These are phyloP conservation scores for Sclerotinia nivalis DNA, from an alignment of 2,329 filamentous ascomycete species.

Conservation along the genomic window DNA sequence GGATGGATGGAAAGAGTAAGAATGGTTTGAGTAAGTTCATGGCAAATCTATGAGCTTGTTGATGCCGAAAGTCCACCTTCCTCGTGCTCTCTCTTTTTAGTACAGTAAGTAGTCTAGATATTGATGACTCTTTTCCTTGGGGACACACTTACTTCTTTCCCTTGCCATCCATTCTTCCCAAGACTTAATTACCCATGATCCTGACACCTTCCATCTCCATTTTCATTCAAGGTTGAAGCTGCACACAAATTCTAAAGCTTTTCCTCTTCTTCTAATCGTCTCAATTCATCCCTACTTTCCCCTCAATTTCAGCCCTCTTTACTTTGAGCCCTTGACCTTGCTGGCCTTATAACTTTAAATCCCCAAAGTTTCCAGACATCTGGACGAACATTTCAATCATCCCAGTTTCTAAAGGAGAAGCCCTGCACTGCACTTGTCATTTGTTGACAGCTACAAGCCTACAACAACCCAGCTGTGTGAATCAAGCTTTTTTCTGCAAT, in stretches of 20 bases:
- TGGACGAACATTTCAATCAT: slow-evolving; percentile 14
- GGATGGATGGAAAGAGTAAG: not conserved
- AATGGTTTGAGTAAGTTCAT: not conserved
- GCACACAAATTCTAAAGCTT: not conserved
- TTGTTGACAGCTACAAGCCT: slow-evolving; percentile 21
- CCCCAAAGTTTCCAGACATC: not conserved
- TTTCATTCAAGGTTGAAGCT: slow-evolving; percentile 6
- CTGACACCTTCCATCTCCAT: not conserved
- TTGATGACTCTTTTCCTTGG: not conserved
- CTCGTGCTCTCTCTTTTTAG: not conserved
- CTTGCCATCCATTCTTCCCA: not conserved
- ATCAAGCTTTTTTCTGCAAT: slow-evolving; percentile 24
- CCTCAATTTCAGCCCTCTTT: slow-evolving; percentile 5
- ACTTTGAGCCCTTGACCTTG: slow-evolving; percentile 16
- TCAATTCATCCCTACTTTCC: not conserved
- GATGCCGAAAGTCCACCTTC: not conserved
- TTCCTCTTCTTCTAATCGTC: no score
- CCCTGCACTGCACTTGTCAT: slow-evolving; percentile 13
- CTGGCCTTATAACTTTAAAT: slow-evolving; percentile 12
- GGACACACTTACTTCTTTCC: not conserved
- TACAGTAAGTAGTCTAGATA: not conserved
- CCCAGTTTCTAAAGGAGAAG: slow-evolving; percentile 9
- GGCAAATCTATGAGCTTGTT: not conserved
- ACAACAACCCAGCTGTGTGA: slow-evolving; percentile 13
- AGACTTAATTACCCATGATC: slow-evolving; percentile 8